Percentiles rank a stretch among this genome's conserved stretches.
phyloP scores from a whole-genome alignment of 2,329 filamentous ascomycete genomes.

The Microdochium bolleyi region DNA sequence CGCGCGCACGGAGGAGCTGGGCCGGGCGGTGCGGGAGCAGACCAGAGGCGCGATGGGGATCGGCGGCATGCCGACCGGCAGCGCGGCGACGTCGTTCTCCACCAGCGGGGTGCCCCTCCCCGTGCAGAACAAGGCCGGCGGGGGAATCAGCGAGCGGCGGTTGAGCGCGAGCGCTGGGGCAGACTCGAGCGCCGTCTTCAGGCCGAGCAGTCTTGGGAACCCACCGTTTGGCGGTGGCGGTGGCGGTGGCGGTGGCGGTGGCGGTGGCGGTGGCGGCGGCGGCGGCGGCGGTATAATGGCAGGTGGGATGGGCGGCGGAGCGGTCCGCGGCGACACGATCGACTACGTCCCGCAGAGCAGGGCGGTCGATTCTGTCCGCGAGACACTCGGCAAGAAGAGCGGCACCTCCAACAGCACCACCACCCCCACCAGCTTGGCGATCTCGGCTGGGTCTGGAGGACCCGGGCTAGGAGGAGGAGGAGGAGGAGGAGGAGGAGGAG shows the following conservation, averaged over 20 bases:
- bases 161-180: background rate
- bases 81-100: constrained; percentile 5
- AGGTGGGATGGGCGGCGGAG: constrained; percentile 5
- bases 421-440: background rate
- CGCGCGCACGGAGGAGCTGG: constrained; percentile 42
- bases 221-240: constrained; percentile 4
- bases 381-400: constrained; percentile 29
- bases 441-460: background rate
- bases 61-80: background rate
- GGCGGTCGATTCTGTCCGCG: constrained; percentile 52
- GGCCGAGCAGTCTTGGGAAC: constrained; percentile 1
- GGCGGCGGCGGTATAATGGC: constrained; percentile 1
- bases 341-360: constrained; percentile 48
- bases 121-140: background rate
- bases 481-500: constrained; percentile 9
- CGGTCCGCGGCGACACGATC: constrained; percentile 38
- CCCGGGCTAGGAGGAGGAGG: constrained; percentile 7
- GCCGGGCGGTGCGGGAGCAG: constrained; percentile 36
- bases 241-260: constrained; percentile 4
- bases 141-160: background rate
- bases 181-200: background rate
- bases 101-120: constrained; percentile 10
- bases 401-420: constrained; percentile 4
- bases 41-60: constrained; percentile 13
- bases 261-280: constrained; percentile 7